These are phyloP conservation scores for Stephanodiscus minutulus DNA, from an alignment of 108 stramenopile genomes.

Conservation along the genomic window DNA sequence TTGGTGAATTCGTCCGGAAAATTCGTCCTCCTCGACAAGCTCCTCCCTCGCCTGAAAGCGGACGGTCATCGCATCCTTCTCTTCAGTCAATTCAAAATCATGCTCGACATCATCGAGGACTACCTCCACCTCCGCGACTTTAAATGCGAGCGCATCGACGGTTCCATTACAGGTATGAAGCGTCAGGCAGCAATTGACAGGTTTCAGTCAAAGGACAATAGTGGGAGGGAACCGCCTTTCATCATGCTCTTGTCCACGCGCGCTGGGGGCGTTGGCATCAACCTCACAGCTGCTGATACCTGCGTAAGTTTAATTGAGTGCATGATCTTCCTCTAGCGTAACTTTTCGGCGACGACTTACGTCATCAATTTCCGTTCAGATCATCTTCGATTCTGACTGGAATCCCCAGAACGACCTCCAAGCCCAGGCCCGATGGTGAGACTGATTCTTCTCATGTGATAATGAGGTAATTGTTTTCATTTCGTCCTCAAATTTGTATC, in stretches of 20 bases:
- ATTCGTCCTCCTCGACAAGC: slow-evolving; percentile 95
- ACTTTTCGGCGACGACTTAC: neutral
- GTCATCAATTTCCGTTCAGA: slow-evolving; percentile 50
- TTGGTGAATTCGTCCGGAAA: slow-evolving; percentile 91
- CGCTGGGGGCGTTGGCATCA: slow-evolving; percentile 96
- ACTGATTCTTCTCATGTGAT: neutral
- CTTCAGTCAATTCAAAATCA: slow-evolving; percentile 97
- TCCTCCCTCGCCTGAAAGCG: slow-evolving; percentile 89
- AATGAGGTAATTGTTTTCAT: neutral
- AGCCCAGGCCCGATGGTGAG: slow-evolving; percentile 89
- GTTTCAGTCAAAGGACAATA: slow-evolving; percentile 77
- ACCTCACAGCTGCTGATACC: slow-evolving; percentile 95
- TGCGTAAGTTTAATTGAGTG: slow-evolving; percentile 38
- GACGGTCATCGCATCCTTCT: slow-evolving; percentile 94
- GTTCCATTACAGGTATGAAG: slow-evolving; percentile 90
- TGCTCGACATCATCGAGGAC: slow-evolving; percentile 98
- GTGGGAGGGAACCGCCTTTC: slow-evolving; percentile 75
- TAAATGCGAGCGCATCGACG: slow-evolving; percentile 94
- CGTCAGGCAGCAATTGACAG: slow-evolving; percentile 94
- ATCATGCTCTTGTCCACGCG: slow-evolving; percentile 97
- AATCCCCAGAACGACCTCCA: slow-evolving; percentile 99
- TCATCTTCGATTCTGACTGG: slow-evolving; percentile 96
- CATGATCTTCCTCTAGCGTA: neutral
- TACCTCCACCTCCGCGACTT: slow-evolving; percentile 73
- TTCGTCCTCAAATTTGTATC: neutral